These are phyloP conservation scores for Pestalotiopsis sp. DNA, from an alignment of 2,329 filamentous ascomycete species.

Conservation along the genomic window DNA sequence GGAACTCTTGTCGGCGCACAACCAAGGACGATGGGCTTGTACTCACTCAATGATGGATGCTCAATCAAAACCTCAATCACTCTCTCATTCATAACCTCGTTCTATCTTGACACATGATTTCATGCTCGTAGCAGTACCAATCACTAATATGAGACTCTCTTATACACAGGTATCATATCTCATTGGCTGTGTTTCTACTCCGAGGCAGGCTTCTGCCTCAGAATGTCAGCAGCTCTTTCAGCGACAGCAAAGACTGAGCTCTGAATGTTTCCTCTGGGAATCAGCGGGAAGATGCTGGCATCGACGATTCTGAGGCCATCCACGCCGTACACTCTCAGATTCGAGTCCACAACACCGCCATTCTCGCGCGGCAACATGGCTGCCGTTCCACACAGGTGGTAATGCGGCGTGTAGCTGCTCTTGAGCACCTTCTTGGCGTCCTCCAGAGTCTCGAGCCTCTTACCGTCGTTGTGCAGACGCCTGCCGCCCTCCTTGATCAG, in stretches of 20 bases:
- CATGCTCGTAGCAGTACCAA: no score
- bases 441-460: conserved; percentile 35
- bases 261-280: conserved; percentile 18
- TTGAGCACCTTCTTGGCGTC: conserved; percentile 37
- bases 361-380: conserved; percentile 22
- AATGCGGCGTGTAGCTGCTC: conserved; percentile 37
- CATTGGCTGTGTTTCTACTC: background rate
- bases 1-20: no score
- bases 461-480: conserved; percentile 26
- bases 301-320: conserved; percentile 20
- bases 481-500: conserved; percentile 42
- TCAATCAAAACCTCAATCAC: no score
- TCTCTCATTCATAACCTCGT: no score
- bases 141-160: no score
- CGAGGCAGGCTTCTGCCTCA: conserved; percentile 6
- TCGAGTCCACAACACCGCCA: conserved; percentile 20
- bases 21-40: no score
- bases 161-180: no score
- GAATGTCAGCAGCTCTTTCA: conserved; percentile 22
- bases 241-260: conserved; percentile 22
- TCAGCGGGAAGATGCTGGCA: conserved; percentile 21
- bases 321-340: conserved; percentile 18
- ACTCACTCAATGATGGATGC: no score
- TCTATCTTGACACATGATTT: no score
- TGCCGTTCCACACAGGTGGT: conserved; percentile 53